A percentile compares a stretch with the other conserved stretches of the same genome.
Evolutionary conservation across 805 yeast species (phyloP).

Genomic region (Candida maesae): DNA sequence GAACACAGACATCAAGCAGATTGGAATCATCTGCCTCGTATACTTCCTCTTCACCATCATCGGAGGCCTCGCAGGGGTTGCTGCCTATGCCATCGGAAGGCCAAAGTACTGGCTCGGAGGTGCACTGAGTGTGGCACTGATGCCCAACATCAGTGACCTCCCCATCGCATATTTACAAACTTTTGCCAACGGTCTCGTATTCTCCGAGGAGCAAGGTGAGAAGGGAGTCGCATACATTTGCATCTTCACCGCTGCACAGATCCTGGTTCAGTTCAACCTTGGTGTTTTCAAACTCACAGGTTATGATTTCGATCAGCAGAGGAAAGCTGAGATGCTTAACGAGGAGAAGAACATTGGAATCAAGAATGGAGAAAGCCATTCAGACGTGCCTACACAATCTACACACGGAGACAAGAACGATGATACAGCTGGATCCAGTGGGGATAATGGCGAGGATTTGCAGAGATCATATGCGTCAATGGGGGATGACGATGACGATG

Average conservation of each 20-base stretch:
- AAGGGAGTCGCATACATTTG: conserved; percentile 83
- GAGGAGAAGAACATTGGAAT: conserved; percentile 1
- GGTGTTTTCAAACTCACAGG: conserved; percentile 73
- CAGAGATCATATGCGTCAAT: conserved; percentile 1
- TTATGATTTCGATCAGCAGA: conserved; percentile 44
- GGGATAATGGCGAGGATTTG: no score
- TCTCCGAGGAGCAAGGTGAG: conserved; percentile 56
- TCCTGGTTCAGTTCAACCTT: conserved; percentile 53
- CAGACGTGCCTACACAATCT: background rate
- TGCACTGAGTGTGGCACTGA: conserved; percentile 60
- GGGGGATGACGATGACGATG: no score
- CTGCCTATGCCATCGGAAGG: conserved; percentile 11
- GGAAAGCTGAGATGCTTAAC: conserved; percentile 7
- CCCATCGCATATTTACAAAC: conserved; percentile 51
- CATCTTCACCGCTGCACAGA: conserved; percentile 44
- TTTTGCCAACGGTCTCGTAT: conserved; percentile 37
- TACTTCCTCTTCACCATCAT: conserved; percentile 14
- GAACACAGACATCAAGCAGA: conserved; percentile 63
- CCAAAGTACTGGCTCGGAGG: conserved; percentile 75
- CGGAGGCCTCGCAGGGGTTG: conserved; percentile 32
- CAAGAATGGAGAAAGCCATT: conserved; percentile 1
- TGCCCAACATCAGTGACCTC: conserved; percentile 72
- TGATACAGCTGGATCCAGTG: conserved; percentile 1
- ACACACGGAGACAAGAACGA: background rate
- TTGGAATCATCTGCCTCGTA: conserved; percentile 63